Percentiles rank a stretch among this genome's conserved stretches.
phyloP scores from a whole-genome alignment of 2,329 filamentous ascomycete species.

The Ceratocystis papillata region DNA sequence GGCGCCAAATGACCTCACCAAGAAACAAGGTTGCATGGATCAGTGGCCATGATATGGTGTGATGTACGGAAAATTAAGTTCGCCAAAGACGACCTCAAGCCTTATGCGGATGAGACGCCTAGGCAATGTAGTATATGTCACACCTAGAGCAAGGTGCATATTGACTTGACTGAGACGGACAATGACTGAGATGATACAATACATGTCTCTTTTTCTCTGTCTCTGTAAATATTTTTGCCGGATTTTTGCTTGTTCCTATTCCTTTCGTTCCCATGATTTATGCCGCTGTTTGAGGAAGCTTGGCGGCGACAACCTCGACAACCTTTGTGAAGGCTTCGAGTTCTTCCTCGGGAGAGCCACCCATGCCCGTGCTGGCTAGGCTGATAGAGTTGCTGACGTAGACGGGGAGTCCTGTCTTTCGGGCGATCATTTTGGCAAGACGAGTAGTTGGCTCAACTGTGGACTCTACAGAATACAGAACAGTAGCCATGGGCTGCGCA shows the following conservation, averaged over 20 bases:
- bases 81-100: background rate
- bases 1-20: constrained; percentile 5
- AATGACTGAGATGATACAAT: background rate
- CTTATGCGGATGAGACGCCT: background rate
- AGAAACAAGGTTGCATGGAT: background rate
- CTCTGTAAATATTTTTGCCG: background rate
- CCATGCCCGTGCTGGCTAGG: constrained; percentile 60
- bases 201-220: constrained; percentile 3
- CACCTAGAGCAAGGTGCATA: background rate
- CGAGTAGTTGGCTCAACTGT: constrained; percentile 81
- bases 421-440: constrained; percentile 72
- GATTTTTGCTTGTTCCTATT: background rate
- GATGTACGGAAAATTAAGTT: background rate
- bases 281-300: constrained; percentile 25
- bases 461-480: constrained; percentile 62
- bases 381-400: constrained; percentile 86
- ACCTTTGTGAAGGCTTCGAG: constrained; percentile 76
- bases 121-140: background rate
- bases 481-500: constrained; percentile 60
- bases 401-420: constrained; percentile 59
- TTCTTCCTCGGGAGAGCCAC: constrained; percentile 81
- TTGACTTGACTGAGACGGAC: background rate
- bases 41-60: background rate
- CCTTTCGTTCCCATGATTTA: background rate
- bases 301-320: constrained; percentile 50